phyloP scores from a whole-genome alignment of 2,329 filamentous ascomycete species.

The Kalmusia sp. region DNA sequence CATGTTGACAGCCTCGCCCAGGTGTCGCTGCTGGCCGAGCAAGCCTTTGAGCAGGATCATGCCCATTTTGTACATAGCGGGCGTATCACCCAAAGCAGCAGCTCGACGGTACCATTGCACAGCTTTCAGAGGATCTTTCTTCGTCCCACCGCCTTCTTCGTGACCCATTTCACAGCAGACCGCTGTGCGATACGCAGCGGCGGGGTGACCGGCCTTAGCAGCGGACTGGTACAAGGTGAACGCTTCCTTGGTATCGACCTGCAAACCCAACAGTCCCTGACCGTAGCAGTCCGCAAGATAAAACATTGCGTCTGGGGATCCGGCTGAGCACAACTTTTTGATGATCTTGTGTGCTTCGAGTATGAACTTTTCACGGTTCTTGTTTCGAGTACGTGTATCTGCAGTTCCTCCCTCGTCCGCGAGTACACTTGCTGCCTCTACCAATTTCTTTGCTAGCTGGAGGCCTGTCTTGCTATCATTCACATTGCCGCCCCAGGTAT shows the following conservation, averaged over 20 bases:
- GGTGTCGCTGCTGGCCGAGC: slow-evolving; percentile 83
- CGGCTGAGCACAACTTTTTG: slow-evolving; percentile 79
- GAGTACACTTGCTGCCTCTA: slow-evolving; percentile 83
- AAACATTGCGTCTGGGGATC: slow-evolving; percentile 90
- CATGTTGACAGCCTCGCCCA: slow-evolving; percentile 88
- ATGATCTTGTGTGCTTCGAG: slow-evolving; percentile 88
- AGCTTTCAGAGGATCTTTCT: slow-evolving; percentile 88
- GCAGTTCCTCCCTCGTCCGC: slow-evolving; percentile 76
- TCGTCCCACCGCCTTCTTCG: slow-evolving; percentile 91
- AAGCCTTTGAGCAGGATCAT: slow-evolving; percentile 95
- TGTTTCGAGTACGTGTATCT: slow-evolving; percentile 68
- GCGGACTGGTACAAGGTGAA: slow-evolving; percentile 93
- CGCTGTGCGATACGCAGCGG: slow-evolving; percentile 90
- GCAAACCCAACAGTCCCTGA: slow-evolving; percentile 77
- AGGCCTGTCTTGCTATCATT: slow-evolving; percentile 76
- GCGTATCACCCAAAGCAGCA: slow-evolving; percentile 85
- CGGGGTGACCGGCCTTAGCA: slow-evolving; percentile 85
- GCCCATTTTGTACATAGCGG: slow-evolving; percentile 98
- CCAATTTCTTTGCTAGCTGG: slow-evolving; percentile 78
- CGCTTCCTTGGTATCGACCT: slow-evolving; percentile 87
- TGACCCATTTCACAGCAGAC: slow-evolving; percentile 97
- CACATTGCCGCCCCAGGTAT: slow-evolving; percentile 72
- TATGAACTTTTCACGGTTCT: slow-evolving; percentile 80
- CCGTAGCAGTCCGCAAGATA: slow-evolving; percentile 90
- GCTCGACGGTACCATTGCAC: slow-evolving; percentile 98